These are phyloP conservation scores for Funneliformis caledonium DNA, from an alignment of 371 early-diverging fungal genomes.

Conservation along the genomic window DNA sequence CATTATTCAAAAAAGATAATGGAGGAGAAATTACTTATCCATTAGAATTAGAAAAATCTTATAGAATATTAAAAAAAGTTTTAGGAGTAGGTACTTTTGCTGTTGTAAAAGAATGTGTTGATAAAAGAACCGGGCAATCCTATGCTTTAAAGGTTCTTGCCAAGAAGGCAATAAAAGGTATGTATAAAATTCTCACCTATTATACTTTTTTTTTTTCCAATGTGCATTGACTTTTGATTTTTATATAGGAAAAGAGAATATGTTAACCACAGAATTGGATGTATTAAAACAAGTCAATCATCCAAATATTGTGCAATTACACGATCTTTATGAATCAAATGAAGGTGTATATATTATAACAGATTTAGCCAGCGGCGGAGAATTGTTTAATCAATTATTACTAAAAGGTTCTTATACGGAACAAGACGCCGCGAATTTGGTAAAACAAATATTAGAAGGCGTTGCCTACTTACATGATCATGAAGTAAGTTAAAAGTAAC, in stretches of 20 bases:
- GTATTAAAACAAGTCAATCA: slow-evolving; percentile 73
- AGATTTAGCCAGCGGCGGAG: slow-evolving; percentile 79
- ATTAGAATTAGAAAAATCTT: slow-evolving; percentile 44
- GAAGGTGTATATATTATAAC: slow-evolving; percentile 45
- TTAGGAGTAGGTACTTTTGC: slow-evolving; percentile 73
- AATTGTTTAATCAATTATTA: slow-evolving; percentile 87
- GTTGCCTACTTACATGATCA: slow-evolving; percentile 73
- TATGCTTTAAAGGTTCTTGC: slow-evolving; percentile 80
- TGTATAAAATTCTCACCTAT: too few species aligned
- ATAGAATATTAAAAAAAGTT: slow-evolving; percentile 49
- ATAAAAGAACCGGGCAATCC: slow-evolving; percentile 55
- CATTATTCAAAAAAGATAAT: slow-evolving; percentile 14
- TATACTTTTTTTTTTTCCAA: not conserved
- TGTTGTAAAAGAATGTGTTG: slow-evolving; percentile 68
- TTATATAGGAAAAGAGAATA: slow-evolving; percentile 28
- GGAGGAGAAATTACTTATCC: slow-evolving; percentile 11
- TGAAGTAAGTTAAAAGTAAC: slow-evolving; percentile 54
- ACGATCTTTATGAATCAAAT: slow-evolving; percentile 71
- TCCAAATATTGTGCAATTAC: slow-evolving; percentile 80
- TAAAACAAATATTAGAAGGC: slow-evolving; percentile 67
- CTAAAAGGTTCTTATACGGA: slow-evolving; percentile 86
- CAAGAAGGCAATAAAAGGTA: slow-evolving; percentile 57
- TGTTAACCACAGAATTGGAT: slow-evolving; percentile 59
- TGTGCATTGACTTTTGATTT: not conserved
- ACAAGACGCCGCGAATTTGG: slow-evolving; percentile 77